Evolutionary conservation across 768 basidiomycete species (phyloP).

Genomic region (Phlegmacium glaucopus): DNA sequence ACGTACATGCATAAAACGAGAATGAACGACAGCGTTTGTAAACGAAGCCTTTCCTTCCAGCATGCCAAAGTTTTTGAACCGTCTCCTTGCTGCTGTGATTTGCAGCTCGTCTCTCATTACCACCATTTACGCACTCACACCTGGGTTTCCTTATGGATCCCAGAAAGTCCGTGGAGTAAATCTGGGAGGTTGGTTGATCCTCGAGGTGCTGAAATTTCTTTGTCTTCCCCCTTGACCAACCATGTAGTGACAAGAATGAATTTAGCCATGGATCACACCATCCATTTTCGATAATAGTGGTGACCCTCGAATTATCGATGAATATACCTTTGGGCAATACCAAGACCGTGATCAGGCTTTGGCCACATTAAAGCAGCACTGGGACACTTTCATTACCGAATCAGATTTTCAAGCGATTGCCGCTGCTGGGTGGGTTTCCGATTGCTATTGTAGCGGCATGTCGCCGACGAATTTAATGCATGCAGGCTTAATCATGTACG

Average conservation of each 20-base stretch:
- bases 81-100: no score
- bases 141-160: slow-evolving; percentile 11
- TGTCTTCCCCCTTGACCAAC: neutral
- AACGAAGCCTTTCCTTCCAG: no score
- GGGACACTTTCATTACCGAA: slow-evolving; percentile 82
- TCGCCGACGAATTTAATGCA: neutral
- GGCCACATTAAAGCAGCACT: slow-evolving; percentile 53
- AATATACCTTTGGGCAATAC: slow-evolving; percentile 70
- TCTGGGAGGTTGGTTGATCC: slow-evolving; percentile 12
- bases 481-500: slow-evolving; percentile 76
- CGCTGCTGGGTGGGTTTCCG: slow-evolving; percentile 58
- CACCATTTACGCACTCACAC: slow-evolving; percentile 1
- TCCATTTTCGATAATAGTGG: slow-evolving; percentile 66
- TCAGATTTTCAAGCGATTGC: slow-evolving; percentile 71
- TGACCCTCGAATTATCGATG: slow-evolving; percentile 61
- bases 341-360: slow-evolving; percentile 48
- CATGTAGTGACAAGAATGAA: neutral
- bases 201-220: slow-evolving; percentile 4
- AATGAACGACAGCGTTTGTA: no score
- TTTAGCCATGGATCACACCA: slow-evolving; percentile 33
- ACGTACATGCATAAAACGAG: no score
- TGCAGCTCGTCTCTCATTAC: slow-evolving; percentile 1
- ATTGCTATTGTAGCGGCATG: neutral
- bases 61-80: no score
- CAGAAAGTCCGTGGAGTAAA: slow-evolving; percentile 14